A percentile compares a stretch with the other conserved stretches of the same genome.
phyloP scores from a whole-genome alignment of 768 basidiomycete genomes.

The Mrakia frigida region DNA sequence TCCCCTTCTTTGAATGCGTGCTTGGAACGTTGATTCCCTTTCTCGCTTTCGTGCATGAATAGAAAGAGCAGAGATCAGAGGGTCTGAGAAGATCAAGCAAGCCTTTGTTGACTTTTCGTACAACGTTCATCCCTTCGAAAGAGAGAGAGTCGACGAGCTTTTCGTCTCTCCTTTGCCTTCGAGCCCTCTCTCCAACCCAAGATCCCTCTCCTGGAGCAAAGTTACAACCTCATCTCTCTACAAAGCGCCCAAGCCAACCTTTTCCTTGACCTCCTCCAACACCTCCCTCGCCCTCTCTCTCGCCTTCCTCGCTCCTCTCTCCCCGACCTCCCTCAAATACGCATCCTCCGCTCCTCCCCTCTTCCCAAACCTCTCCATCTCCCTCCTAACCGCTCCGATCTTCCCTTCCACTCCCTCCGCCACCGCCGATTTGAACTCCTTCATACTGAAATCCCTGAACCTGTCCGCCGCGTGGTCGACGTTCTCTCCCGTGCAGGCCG shows the following conservation, averaged over 20 bases:
- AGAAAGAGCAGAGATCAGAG: no score
- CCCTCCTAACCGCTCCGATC: conserved; percentile 60
- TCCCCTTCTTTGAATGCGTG: no score
- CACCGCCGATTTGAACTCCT: conserved; percentile 63
- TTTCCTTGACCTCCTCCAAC: conserved; percentile 61
- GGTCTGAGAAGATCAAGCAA: no score
- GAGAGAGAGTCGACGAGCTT: no score
- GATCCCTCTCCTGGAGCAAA: no score
- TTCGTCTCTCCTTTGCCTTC: no score
- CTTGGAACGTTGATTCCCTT: no score
- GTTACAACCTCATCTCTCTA: no score
- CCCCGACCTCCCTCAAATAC: conserved; percentile 57
- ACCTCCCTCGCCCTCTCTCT: conserved; percentile 58
- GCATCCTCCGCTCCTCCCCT: conserved; percentile 52
- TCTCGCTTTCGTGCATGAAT: no score
- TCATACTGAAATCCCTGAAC: conserved; percentile 47
- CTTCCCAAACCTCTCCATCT: conserved; percentile 62
- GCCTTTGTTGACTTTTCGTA: no score
- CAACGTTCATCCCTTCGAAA: no score
- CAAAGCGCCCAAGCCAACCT: conserved; percentile 57
- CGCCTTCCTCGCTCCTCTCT: conserved; percentile 61
- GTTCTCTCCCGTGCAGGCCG: conserved; percentile 54
- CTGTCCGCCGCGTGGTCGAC: conserved; percentile 45
- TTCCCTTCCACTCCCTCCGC: conserved; percentile 65
- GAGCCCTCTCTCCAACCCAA: no score